Evolutionary conservation across 768 basidiomycete species (phyloP).

Genomic region (Lactifluus piperatus): DNA sequence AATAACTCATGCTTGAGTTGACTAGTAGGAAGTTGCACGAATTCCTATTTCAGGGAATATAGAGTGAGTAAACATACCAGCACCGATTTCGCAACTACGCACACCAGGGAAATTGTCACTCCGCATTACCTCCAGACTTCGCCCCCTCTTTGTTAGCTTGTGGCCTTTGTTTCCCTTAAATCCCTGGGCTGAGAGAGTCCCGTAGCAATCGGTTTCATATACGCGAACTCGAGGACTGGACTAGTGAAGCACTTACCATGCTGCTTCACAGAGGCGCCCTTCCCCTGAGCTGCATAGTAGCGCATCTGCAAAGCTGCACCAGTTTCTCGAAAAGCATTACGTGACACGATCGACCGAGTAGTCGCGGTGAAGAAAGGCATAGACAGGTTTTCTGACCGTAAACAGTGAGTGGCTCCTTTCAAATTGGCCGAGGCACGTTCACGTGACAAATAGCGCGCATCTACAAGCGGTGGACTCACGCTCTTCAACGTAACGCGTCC

Average conservation of each 20-base stretch:
- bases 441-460: conserved; percentile 3
- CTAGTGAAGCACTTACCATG: conserved; percentile 4
- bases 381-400: not conserved
- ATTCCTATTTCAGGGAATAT: conserved; percentile 28
- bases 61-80: not conserved
- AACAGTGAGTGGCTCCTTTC: too few species aligned
- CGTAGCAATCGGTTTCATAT: not conserved
- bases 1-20: conserved; percentile 37
- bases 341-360: not conserved
- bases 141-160: conserved; percentile 1
- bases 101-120: conserved; percentile 14
- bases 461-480: not conserved
- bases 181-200: conserved; percentile 9
- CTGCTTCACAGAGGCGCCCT: conserved; percentile 6
- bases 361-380: conserved; percentile 8
- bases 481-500: too few species aligned
- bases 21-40: conserved; percentile 33
- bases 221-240: not conserved
- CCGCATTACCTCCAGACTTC: conserved; percentile 1
- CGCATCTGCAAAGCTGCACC: not conserved
- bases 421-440: not conserved
- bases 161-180: conserved; percentile 12
- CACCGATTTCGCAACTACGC: not conserved
- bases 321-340: not conserved
- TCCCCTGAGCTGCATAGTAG: conserved; percentile 11